Evolutionary conservation across 2,329 filamentous ascomycete species (phyloP), one percentile per base, ranked within the genome.

Genomic region (Aspergillus fischeri): DNA sequence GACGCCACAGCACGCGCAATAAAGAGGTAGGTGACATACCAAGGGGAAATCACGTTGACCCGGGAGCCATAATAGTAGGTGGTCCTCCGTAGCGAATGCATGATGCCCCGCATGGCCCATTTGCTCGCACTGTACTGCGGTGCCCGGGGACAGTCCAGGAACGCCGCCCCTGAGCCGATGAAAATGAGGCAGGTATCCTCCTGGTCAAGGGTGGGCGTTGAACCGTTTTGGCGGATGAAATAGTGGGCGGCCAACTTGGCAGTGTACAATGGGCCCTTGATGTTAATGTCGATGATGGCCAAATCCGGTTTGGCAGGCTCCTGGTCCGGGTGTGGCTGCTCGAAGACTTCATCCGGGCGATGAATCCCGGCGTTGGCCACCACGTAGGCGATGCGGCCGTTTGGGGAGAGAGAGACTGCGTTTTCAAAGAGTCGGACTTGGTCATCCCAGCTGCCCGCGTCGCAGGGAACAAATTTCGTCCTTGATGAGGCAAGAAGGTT

Each of bases 241-340:
- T 77, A 73, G 60, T 75, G 73, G 1, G 56, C 63, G 0, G 78
- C 78, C 0, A 81, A 69, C 60, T 80, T 81, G 56, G 74, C 72
- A 0, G 79, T 81, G 63, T 79, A 80, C 3, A 79, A 54, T 0
- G 71, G 72, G 2, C 78, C 79, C 4, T 71, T 63, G 10, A 78
- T 60, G 53, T 78, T 77, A 27, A 77, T 71, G 9, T 77, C 63
- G 7, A 80, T 65, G 11, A 71, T 73, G 17, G 63, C 63, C 56
- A 76, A 58, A 27, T 75, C 68, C 2, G 73, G 70, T 42, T 66
- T 54, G 7, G 63, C 41, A 8, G 69, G 70, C 27, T 54, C 57
- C 45, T 60, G 41, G 10, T 60, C 60, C 17, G 64, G 63, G 57
- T 65, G 57, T 25, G 60, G 48, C 47, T 60, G 65, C 1, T 54